Percentiles rank a stretch among this genome's conserved stretches.
phyloP scores from a whole-genome alignment of 495 filamentous ascomycete genomes.

The Jackrogersella minutella region DNA sequence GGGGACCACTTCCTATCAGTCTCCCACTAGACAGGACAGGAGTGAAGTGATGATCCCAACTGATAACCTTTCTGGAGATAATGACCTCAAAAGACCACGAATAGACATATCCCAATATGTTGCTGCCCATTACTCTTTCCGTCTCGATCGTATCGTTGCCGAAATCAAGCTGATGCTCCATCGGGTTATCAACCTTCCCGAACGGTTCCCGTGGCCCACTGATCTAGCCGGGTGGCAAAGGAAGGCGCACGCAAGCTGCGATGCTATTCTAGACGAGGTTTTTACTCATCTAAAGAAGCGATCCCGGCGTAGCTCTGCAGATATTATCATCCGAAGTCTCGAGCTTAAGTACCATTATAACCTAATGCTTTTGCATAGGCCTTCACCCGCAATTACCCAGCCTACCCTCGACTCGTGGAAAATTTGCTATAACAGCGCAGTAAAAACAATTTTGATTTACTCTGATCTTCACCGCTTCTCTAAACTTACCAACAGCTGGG shows the following conservation, averaged over 20 bases:
- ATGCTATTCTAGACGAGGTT: slow-evolving; percentile 45
- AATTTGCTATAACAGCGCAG: slow-evolving; percentile 50
- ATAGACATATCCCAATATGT: slow-evolving; percentile 1
- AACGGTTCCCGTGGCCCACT: slow-evolving; percentile 21
- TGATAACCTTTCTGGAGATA: neutral
- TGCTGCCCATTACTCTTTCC: slow-evolving; percentile 52
- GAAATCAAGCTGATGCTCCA: slow-evolving; percentile 60
- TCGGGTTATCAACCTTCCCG: slow-evolving; percentile 49
- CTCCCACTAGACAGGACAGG: neutral
- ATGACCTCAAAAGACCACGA: slow-evolving; percentile 4
- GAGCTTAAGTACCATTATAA: slow-evolving; percentile 56
- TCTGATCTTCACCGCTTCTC: slow-evolving; percentile 42
- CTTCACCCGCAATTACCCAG: slow-evolving; percentile 53
- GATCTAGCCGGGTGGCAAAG: slow-evolving; percentile 48
- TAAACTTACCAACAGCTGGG: slow-evolving; percentile 50
- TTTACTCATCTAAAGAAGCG: slow-evolving; percentile 36
- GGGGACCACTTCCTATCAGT: neutral
- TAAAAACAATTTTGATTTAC: slow-evolving; percentile 17
- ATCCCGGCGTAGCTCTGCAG: slow-evolving; percentile 7
- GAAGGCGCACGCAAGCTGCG: slow-evolving; percentile 44
- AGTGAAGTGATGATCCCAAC: neutral
- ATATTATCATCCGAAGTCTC: slow-evolving; percentile 42
- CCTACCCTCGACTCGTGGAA: slow-evolving; percentile 49
- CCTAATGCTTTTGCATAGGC: slow-evolving; percentile 54
- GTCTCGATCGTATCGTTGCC: slow-evolving; percentile 52